Evolutionary conservation across 768 basidiomycete genomes (phyloP), one percentile per base, ranked within the genome.

Genomic region (Favolaschia claudopus): DNA sequence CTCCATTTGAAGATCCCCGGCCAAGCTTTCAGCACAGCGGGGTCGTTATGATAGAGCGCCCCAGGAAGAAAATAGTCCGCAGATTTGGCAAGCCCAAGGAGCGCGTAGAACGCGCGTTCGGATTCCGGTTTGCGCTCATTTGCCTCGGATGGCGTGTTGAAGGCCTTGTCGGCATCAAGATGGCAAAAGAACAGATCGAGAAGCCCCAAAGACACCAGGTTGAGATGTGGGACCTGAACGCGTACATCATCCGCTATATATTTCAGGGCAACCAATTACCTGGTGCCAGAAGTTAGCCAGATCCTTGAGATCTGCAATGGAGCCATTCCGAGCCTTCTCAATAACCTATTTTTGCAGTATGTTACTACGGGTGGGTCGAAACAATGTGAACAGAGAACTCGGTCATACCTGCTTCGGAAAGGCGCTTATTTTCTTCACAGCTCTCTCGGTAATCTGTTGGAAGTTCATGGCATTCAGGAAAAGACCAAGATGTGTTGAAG

Each of bases 1-100:
- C 73, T 71, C 76, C 77, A 78, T 48, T 73, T 72, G 67, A 70
- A 76, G 14, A 76, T 67, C 3, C 71, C 74, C 1, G 69, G 72
- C 76, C 77, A 79, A 8, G 65, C 70, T 4, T 61, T 32, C 3
- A 67, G 40, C 15, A 76, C 62, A 5, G 59, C 53, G 24, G 68
- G 61, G 3, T 61, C 40, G 2, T 75, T 53, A 46, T 72, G 31
- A 31, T 66, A 63, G 2, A 3, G 17, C 17, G 68, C 67, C 48
- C 75, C 73, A 40, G 66, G 60, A 8, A 79, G 61, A 33, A 73
- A 42, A 34, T 61, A 65, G 10, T 36, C 40, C 17, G 66, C 71
- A 9, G 70, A 49, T 52, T 78, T 76, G 9, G 70, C 75, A 4
- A 73, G 39, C 13, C 78, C 46, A 17, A 73, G 67, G 15, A 75